Percentiles rank a stretch among this genome's conserved stretches.
These are phyloP conservation scores for Ambispora gerdemannii DNA, from an alignment of 192 early-diverging fungal genomes.

Conservation along the genomic window DNA sequence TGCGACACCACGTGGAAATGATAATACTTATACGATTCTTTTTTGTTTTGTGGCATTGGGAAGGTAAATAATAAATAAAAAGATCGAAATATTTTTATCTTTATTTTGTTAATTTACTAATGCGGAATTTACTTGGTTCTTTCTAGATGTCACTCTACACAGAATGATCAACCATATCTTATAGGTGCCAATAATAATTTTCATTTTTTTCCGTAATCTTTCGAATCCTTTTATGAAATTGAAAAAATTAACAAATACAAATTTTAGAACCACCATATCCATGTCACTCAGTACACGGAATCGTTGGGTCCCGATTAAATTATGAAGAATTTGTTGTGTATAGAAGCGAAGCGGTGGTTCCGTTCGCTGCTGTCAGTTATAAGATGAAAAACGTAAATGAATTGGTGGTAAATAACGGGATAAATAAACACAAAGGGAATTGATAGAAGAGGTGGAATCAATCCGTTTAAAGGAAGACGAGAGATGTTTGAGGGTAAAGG, in stretches of 20 bases:
- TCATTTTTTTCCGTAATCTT: too few relatives aligned
- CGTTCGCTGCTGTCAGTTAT: slow-evolving; percentile 28
- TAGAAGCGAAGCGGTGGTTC: slow-evolving; percentile 29
- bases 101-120: not conserved
- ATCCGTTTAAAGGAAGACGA: too few relatives aligned
- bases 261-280: slow-evolving; percentile 19
- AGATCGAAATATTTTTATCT: too few relatives aligned
- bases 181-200: too few relatives aligned
- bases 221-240: too few relatives aligned
- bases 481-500: too few relatives aligned
- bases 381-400: slow-evolving; percentile 17
- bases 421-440: too few relatives aligned
- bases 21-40: slow-evolving; percentile 24
- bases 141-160: slow-evolving; percentile 8
- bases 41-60: slow-evolving; percentile 33
- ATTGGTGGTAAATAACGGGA: too few relatives aligned
- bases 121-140: not conserved
- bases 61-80: slow-evolving; percentile 5
- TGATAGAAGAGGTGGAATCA: too few relatives aligned
- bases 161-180: slow-evolving; percentile 28
- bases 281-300: slow-evolving; percentile 31
- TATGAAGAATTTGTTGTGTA: slow-evolving; percentile 35
- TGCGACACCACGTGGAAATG: slow-evolving; percentile 7
- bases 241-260: not conserved
- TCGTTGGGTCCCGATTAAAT: slow-evolving; percentile 12